Evolutionary conservation across 176 grass and related monocot species (phyloP), one percentile per base, ranked within the genome.

Genomic region (Cenchrus americanus): DNA sequence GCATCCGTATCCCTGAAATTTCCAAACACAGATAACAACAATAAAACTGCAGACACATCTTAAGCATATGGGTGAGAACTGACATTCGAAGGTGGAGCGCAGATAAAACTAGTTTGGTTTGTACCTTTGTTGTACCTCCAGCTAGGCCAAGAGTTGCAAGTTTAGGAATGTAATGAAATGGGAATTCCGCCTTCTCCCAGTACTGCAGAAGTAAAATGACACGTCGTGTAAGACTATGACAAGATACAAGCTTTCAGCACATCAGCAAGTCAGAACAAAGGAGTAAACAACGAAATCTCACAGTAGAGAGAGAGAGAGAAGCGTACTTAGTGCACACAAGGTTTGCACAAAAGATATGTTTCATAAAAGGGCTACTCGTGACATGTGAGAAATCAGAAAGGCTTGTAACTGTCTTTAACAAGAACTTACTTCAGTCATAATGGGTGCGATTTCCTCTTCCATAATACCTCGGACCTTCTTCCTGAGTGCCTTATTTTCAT

Each of bases 121-220:
- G 43, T 73, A 97, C 92, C 90, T 97, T 91, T 54, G 87, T 94
- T 72, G 90, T 97, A 30, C 90, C 87, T 50, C 88, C 90, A 57
- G 90, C 88, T 72, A 97, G 21, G 58, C 83, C 65, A 78, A 94
- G 81, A 71, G 76, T 65, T 49, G 88, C 88, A 79, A 97, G 88
- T 83, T 97, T 93, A 0, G 90, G 92, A 88, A 97, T 85, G 44
- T 84, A 58, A 52, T 90, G 92, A 76, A 93, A 94, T 68, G 92
- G 95, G 54, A 97, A 97, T 84, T 94, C 92, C 27, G 88, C 95
- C 48, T 97, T 94, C 84, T 97, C 92, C 95, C 92, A 97, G 70
- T 88, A 88, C 92, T 94, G 79, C 43, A 66, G 18, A 86, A 82
- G 49, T 46, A 92, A 72, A 83, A 71, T 77, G 47, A 34, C 53